These are phyloP conservation scores for Sclerotinia glacialis DNA, from an alignment of 2,329 filamentous ascomycete genomes.

Conservation along the genomic window DNA sequence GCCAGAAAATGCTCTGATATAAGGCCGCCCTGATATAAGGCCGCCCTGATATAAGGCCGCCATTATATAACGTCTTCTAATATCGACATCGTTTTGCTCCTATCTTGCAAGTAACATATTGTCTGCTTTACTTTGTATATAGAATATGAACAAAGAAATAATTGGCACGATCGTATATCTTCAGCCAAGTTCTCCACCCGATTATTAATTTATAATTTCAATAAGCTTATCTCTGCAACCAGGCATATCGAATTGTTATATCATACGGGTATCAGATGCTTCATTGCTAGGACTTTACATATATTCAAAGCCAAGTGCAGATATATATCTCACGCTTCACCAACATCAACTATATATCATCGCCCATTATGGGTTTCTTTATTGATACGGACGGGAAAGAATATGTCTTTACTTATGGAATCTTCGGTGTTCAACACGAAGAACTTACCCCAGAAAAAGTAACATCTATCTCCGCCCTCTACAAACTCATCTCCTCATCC, in stretches of 20 bases:
- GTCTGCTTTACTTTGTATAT: too few species aligned
- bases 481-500: constrained; percentile 25
- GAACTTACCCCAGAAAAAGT: constrained; percentile 22
- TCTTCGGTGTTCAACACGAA: constrained; percentile 27
- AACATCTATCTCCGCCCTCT: constrained; percentile 16
- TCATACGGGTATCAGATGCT: too few species aligned
- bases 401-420: constrained; percentile 24
- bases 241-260: too few species aligned
- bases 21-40: too few species aligned
- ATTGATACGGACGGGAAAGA: constrained; percentile 22
- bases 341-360: not conserved
- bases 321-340: not conserved
- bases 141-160: not conserved
- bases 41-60: too few species aligned
- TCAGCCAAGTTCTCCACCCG: not conserved
- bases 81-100: not conserved
- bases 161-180: not conserved
- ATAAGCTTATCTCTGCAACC: too few species aligned
- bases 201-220: too few species aligned
- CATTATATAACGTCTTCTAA: not conserved
- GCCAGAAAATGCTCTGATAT: not conserved
- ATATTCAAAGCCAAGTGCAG: not conserved
- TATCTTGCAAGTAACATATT: too few species aligned
- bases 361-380: constrained; percentile 28
- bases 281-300: not conserved